Evolutionary conservation across 163 green algal species (phyloP).

Genomic region (Scenedesmus sp.): DNA sequence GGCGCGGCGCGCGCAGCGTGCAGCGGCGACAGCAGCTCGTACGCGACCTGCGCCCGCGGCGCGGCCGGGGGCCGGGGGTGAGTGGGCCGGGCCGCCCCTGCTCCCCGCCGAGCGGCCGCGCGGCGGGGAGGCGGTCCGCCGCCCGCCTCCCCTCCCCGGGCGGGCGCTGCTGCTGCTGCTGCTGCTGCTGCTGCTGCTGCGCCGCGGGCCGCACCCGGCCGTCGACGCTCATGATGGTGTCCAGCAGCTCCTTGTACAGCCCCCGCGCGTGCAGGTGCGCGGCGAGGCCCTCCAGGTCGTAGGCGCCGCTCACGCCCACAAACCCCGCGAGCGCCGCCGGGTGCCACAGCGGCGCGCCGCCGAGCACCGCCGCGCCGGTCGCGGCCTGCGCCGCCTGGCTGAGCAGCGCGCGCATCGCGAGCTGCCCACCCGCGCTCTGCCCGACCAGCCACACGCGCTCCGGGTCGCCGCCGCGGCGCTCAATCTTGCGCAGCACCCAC

Average conservation of each 20-base stretch:
- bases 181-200: too few species aligned
- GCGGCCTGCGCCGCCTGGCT: slow-evolving; percentile 58
- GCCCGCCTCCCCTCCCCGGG: background rate
- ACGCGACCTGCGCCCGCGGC: slow-evolving; percentile 37
- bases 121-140: background rate
- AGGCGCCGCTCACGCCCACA: slow-evolving; percentile 80
- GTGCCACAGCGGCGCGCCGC: slow-evolving; percentile 54
- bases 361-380: slow-evolving; percentile 33
- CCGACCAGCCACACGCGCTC: slow-evolving; percentile 83
- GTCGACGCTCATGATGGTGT: slow-evolving; percentile 43
- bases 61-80: background rate
- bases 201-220: slow-evolving; percentile 7
- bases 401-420: slow-evolving; percentile 68
- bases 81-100: background rate
- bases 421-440: slow-evolving; percentile 91
- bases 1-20: slow-evolving; percentile 39
- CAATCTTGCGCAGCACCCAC: slow-evolving; percentile 83
- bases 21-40: slow-evolving; percentile 54
- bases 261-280: slow-evolving; percentile 89
- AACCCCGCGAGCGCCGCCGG: slow-evolving; percentile 62
- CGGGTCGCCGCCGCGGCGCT: slow-evolving; percentile 82
- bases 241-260: slow-evolving; percentile 58
- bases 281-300: slow-evolving; percentile 61
- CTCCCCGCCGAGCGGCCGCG: slow-evolving; percentile 30
- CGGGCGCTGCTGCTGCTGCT: background rate